A percentile compares a stretch with the other conserved stretches of the same genome.
phyloP scores from a whole-genome alignment of 176 grass and related monocot genomes.

The Oryza brachyantha region DNA sequence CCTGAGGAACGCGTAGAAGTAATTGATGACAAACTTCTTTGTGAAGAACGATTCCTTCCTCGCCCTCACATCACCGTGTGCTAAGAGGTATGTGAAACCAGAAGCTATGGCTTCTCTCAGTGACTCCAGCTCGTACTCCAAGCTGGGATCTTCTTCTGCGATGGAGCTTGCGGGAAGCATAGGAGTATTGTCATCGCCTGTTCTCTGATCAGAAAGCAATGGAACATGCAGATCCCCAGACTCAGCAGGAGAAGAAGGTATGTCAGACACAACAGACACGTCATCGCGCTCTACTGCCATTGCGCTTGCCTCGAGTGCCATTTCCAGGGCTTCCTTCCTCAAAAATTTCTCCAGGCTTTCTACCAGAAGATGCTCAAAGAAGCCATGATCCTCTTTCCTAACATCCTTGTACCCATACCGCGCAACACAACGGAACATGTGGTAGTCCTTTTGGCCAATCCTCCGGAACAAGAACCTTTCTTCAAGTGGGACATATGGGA shows the following conservation, averaged over 20 bases:
- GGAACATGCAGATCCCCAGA: constrained; percentile 66
- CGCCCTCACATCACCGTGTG: constrained; percentile 79
- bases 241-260: constrained; percentile 29
- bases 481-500: constrained; percentile 67
- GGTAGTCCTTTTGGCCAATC: constrained; percentile 81
- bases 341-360: constrained; percentile 88
- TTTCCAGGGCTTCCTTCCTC: constrained; percentile 75
- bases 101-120: constrained; percentile 83
- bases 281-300: constrained; percentile 53
- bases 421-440: constrained; percentile 87
- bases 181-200: constrained; percentile 22
- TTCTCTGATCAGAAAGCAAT: constrained; percentile 56
- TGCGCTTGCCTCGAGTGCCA: constrained; percentile 54
- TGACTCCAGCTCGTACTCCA: constrained; percentile 82
- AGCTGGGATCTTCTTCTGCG: constrained; percentile 69
- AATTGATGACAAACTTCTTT: constrained; percentile 95
- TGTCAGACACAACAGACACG: constrained; percentile 44
- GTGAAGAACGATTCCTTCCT: constrained; percentile 87
- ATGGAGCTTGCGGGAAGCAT: constrained; percentile 51
- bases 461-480: constrained; percentile 98
- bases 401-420: constrained; percentile 97
- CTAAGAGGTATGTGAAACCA: constrained; percentile 91
- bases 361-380: constrained; percentile 74
- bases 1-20: constrained; percentile 92
- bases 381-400: constrained; percentile 77